A percentile compares a stretch with the other conserved stretches of the same genome.
These are phyloP conservation scores for Uronychia setigera DNA, from an alignment of 73 alveolate genomes.

Conservation along the genomic window DNA sequence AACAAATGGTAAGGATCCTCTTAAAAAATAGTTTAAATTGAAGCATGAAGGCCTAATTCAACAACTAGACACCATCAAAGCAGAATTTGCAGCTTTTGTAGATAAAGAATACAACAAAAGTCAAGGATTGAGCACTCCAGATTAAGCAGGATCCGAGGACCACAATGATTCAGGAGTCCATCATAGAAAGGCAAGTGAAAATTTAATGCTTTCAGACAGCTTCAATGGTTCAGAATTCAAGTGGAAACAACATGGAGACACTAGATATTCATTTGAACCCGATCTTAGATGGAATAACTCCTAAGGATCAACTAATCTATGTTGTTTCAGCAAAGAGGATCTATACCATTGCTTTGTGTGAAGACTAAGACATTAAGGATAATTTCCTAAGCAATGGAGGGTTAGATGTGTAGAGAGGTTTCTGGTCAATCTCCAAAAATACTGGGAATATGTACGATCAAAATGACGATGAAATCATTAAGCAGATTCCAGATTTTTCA, in stretches of 20 bases:
- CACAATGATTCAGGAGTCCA: not conserved
- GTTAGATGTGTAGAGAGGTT: too few species aligned
- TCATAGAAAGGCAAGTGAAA: not conserved
- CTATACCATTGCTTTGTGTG: not conserved
- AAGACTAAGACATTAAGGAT: not conserved
- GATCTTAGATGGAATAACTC: not conserved
- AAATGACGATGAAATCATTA: too few species aligned
- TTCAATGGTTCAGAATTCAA: not conserved
- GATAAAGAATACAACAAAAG: not conserved
- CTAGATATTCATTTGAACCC: not conserved
- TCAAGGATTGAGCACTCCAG: not conserved
- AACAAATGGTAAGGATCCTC: not conserved
- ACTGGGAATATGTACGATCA: not conserved
- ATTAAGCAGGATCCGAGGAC: not conserved
- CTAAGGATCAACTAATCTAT: not conserved
- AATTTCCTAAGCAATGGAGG: too few species aligned
- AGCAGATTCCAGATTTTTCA: too few species aligned
- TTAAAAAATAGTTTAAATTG: not conserved
- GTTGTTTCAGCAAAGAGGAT: not conserved
- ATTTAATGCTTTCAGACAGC: not conserved
- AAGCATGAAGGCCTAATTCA: not conserved
- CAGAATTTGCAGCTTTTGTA: not conserved
- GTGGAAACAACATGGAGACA: not conserved
- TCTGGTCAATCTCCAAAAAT: not conserved
- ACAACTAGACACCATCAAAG: not conserved